Evolutionary conservation across 2,329 filamentous ascomycete genomes (phyloP), one percentile per base, ranked within the genome.

Genomic region (Fusarium dlaminii): DNA sequence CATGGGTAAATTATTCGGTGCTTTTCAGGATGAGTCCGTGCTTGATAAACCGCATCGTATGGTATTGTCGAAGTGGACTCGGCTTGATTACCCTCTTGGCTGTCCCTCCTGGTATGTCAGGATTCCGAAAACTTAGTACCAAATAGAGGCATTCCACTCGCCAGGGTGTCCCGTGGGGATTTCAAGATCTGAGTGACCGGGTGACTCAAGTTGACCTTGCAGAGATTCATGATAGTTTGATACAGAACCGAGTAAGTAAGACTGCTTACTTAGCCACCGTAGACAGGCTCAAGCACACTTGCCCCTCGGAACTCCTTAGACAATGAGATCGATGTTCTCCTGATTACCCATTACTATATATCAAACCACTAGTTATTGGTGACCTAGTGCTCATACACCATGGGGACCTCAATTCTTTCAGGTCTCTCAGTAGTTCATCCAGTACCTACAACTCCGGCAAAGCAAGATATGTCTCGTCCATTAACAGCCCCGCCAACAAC

Each of bases 391-490:
- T 29, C 68, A 27, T 29, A 64, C 48, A 76, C 56, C n/a, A 84
- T 83, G 83, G 80, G 83, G 27, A 74, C 81, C 8, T 68, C 79
- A 10, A 75, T 82, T 55, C 65, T 84, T 39, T 75, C 74, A n/a
- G 77, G 77, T 37, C 75, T 84, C 13, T 77, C 81, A 58, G 74
- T 80, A 57, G 79, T 83, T 10, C 76, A 81, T 54, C 79, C 81
- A 45, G 58, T 72, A 13, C 62, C 66, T 52, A 30, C 46, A 55
- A 72, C 64, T 17, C 66, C 76, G 5, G 67, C 60, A 24, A 66
- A 55, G 24, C 69, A 78, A 36, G 75, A 77, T 40, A 63, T 70
- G 24, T 74, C 69, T 59, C 70, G 63, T 43, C 79, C 75, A 22
- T 76, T 78, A 29, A 75, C 76, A 20, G 72, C 77, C 4, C 83